Percentiles rank a stretch among this genome's conserved stretches.
phyloP scores from a whole-genome alignment of 768 basidiomycete species.

The Daedaleopsis sinensis region DNA sequence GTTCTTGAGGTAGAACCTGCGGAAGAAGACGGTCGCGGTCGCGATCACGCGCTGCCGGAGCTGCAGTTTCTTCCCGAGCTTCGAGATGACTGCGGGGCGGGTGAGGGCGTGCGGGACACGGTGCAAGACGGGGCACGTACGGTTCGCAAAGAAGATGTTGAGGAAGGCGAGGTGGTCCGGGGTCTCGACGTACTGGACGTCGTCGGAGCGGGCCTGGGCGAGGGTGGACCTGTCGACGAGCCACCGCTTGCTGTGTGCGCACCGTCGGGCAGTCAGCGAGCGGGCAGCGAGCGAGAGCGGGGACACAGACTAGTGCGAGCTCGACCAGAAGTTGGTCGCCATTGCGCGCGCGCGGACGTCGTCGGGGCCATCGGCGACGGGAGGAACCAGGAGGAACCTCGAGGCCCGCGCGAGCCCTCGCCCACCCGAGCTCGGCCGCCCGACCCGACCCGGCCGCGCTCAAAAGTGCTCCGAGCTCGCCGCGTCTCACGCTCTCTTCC shows the following conservation, averaged over 20 bases:
- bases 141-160: constrained; percentile 86
- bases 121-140: constrained; percentile 45
- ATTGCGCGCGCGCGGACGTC: constrained; percentile 42
- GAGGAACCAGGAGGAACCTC: neutral
- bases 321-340: constrained; percentile 93
- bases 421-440: constrained; percentile 1
- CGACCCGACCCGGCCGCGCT: constrained; percentile 21
- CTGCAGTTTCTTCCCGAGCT: constrained; percentile 80
- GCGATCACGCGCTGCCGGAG: constrained; percentile 91
- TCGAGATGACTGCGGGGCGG: constrained; percentile 67
- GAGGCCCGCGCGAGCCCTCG: neutral
- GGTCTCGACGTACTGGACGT: constrained; percentile 77
- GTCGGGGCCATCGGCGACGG: neutral
- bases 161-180: constrained; percentile 81
- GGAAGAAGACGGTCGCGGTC: constrained; percentile 93
- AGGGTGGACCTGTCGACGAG: constrained; percentile 81
- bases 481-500: constrained; percentile 15
- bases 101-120: neutral
- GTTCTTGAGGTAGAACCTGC: constrained; percentile 96
- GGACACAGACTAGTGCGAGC: constrained; percentile 77
- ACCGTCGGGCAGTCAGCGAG: neutral
- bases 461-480: constrained; percentile 20
- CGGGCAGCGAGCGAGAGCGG: constrained; percentile 19
- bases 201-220: constrained; percentile 72
- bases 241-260: constrained; percentile 78